These are phyloP conservation scores for Parietaria judaica DNA, from an alignment of 306 rosid genomes.

Conservation along the genomic window DNA sequence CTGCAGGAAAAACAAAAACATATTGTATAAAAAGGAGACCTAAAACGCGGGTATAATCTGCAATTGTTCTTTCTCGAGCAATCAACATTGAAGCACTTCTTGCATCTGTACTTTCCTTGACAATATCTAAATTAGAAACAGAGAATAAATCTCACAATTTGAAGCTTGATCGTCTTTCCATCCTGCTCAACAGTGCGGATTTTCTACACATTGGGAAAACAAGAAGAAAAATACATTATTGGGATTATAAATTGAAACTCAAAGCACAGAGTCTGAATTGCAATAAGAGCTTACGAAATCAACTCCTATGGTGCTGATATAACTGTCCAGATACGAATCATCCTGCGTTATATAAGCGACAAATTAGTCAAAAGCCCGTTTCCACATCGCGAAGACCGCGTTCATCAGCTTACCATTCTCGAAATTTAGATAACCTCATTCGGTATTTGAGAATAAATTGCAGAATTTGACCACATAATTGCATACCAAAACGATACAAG, in stretches of 20 bases:
- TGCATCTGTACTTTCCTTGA: not conserved
- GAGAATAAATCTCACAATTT: conserved; percentile 29
- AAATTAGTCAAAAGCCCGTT: not conserved
- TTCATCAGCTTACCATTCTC: not conserved
- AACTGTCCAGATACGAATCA: conserved; percentile 49
- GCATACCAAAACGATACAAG: too few species aligned
- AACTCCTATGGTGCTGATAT: conserved; percentile 52
- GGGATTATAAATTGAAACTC: not conserved
- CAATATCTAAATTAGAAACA: not conserved
- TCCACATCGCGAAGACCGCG: not conserved
- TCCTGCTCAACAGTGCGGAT: conserved; percentile 56
- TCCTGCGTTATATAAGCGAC: conserved; percentile 24
- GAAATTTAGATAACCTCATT: too few species aligned
- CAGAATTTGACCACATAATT: too few species aligned
- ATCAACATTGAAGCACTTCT: not conserved
- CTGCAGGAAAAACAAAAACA: conserved; percentile 15
- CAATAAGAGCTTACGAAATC: conserved; percentile 36
- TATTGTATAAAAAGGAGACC: not conserved
- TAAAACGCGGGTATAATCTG: not conserved
- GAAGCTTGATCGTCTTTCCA: conserved; percentile 48
- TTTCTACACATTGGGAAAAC: conserved; percentile 22
- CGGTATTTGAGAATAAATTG: too few species aligned
- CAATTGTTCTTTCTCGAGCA: not conserved
- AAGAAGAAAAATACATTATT: not conserved
- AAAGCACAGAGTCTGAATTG: not conserved